These are phyloP conservation scores for Aspergillus arachidicola DNA, from an alignment of 2,329 filamentous ascomycete species.

Conservation along the genomic window DNA sequence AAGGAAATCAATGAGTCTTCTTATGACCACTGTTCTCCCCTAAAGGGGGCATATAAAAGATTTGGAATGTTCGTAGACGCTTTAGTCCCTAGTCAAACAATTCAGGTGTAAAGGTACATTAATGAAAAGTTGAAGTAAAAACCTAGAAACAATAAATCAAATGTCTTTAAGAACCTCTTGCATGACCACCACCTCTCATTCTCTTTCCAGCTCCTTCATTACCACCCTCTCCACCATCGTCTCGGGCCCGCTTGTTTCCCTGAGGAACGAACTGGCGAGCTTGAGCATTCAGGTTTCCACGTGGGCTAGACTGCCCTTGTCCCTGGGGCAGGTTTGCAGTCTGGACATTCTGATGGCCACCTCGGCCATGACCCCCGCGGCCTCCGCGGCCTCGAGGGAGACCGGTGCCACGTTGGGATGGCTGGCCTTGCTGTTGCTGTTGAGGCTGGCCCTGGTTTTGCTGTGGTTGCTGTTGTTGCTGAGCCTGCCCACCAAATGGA, in stretches of 20 bases:
- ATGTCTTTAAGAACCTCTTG: slow-evolving; percentile 28
- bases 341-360: slow-evolving; percentile 47
- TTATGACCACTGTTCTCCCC: not conserved
- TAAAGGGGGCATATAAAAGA: not conserved
- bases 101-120: not conserved
- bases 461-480: slow-evolving; percentile 25
- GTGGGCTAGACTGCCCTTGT: slow-evolving; percentile 32
- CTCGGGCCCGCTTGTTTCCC: slow-evolving; percentile 58
- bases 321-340: slow-evolving; percentile 35
- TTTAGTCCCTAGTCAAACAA: not conserved
- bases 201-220: slow-evolving; percentile 49
- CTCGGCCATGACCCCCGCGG: slow-evolving; percentile 38
- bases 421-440: slow-evolving; percentile 23
- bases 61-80: not conserved
- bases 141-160: slow-evolving; percentile 8
- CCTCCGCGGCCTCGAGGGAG: slow-evolving; percentile 50
- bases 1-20: not conserved
- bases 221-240: slow-evolving; percentile 49
- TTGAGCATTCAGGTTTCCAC: slow-evolving; percentile 51
- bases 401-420: slow-evolving; percentile 39
- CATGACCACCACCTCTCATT: slow-evolving; percentile 47
- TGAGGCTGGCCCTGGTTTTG: slow-evolving; percentile 33
- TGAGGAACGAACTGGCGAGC: slow-evolving; percentile 60
- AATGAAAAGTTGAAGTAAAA: slow-evolving; percentile 4
- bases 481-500: slow-evolving; percentile 27